Evolutionary conservation across 2,329 filamentous ascomycete genomes (phyloP).

Genomic region (Corynespora cassiicola): DNA sequence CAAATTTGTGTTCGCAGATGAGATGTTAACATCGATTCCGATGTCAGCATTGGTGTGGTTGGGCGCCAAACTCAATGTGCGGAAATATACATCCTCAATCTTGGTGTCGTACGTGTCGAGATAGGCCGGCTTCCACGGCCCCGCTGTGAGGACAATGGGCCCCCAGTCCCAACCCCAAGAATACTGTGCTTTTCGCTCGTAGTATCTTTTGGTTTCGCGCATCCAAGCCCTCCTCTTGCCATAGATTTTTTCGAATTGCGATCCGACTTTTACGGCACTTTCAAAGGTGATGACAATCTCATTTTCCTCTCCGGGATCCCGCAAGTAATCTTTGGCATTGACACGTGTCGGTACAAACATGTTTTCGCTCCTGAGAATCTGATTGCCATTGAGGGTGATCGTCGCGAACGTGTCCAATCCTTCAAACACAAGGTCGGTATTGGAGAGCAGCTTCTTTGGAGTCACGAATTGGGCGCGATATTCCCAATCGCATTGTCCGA

Average conservation of each 20-base stretch:
- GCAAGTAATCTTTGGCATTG: slow-evolving; percentile 64
- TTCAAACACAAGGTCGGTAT: slow-evolving; percentile 72
- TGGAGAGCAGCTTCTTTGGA: slow-evolving; percentile 46
- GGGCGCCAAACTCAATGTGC: too few relatives aligned
- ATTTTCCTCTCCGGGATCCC: slow-evolving; percentile 42
- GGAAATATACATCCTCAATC: slow-evolving; percentile 65
- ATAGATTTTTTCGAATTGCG: slow-evolving; percentile 50
- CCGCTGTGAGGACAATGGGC: slow-evolving; percentile 69
- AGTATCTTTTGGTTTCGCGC: slow-evolving; percentile 27
- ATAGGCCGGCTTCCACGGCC: slow-evolving; percentile 71
- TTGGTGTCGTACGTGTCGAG: slow-evolving; percentile 68
- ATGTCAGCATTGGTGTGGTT: slow-evolving; percentile 61
- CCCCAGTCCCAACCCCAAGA: slow-evolving; percentile 83
- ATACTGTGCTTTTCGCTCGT: slow-evolving; percentile 72
- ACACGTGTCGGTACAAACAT: slow-evolving; percentile 80
- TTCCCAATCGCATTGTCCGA: slow-evolving; percentile 74
- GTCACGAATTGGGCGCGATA: slow-evolving; percentile 70
- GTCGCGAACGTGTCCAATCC: slow-evolving; percentile 82
- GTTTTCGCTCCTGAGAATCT: slow-evolving; percentile 74
- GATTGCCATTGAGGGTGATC: slow-evolving; percentile 71
- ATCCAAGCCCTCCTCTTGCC: slow-evolving; percentile 51
- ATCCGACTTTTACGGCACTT: slow-evolving; percentile 53
- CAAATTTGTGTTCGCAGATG: slow-evolving; percentile 56
- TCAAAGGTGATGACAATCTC: slow-evolving; percentile 58
- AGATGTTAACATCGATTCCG: slow-evolving; percentile 59